Percentiles rank a stretch among this genome's conserved stretches.
Conservation (phyloP, 1,284 basidiomycete species). For the Marasmius tenuissimus region DNA sequence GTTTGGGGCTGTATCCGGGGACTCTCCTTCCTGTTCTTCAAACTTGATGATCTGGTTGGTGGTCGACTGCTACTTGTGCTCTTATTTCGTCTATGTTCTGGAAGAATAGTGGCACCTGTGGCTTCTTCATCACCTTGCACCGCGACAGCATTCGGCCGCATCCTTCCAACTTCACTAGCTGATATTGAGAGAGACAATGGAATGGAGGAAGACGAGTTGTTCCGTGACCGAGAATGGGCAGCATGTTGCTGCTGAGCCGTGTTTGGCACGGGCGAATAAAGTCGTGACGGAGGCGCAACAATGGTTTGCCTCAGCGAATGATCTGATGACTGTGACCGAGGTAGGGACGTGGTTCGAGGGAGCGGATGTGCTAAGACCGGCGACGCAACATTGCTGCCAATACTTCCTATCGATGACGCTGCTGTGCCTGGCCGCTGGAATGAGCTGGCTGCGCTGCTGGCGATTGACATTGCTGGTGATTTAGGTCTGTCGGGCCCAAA, state of each 20-base stretch:
- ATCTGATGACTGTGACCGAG: conserved; percentile 30
- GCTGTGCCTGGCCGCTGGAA: conserved; percentile 4
- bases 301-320: conserved; percentile 22
- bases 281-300: conserved; percentile 19
- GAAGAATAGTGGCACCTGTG: background rate
- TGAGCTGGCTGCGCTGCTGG: conserved; percentile 7
- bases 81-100: background rate
- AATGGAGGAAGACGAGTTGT: conserved; percentile 11
- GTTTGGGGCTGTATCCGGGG: conserved; percentile 4
- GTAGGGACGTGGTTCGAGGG: conserved; percentile 44
- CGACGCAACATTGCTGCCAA: conserved; percentile 8
- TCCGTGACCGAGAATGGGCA: conserved; percentile 2
- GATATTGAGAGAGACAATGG: conserved; percentile 12
- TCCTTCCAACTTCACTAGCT: background rate
- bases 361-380: conserved; percentile 35
- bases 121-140: conserved; percentile 6
- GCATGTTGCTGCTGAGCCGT: background rate
- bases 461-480: conserved; percentile 24
- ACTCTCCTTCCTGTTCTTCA: conserved; percentile 9
- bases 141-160: conserved; percentile 9
- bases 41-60: conserved; percentile 2
- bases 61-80: conserved; percentile 5
- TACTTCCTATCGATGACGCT: conserved; percentile 2
- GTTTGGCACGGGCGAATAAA: conserved; percentile 1
- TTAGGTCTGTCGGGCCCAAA: conserved; percentile 27